Conservation (phyloP, 2,329 filamentous ascomycete species). For the Claviceps maximensis region DNA sequence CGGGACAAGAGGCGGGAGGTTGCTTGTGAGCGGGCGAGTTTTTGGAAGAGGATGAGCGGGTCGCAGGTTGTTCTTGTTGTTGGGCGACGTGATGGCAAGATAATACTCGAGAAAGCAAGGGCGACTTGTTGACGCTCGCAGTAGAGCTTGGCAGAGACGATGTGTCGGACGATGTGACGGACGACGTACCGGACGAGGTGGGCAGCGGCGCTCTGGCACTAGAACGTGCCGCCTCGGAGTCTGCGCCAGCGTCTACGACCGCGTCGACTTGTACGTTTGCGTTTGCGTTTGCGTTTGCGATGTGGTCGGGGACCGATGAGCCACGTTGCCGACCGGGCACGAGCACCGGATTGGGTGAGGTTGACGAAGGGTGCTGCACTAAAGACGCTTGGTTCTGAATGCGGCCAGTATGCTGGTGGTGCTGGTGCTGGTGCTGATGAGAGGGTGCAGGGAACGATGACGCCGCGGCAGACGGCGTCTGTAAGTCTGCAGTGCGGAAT, state of each 20-base stretch:
- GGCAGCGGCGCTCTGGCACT: neutral
- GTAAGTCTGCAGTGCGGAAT: conserved; percentile 39
- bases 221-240: neutral
- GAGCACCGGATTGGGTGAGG: conserved; percentile 16
- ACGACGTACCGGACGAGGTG: neutral
- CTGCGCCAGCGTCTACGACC: neutral
- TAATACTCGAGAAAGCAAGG: conserved; percentile 7
- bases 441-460: conserved; percentile 9
- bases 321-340: conserved; percentile 4
- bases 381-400: neutral
- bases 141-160: conserved; percentile 3
- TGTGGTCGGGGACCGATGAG: conserved; percentile 10
- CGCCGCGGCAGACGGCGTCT: conserved; percentile 14
- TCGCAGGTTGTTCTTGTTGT: neutral
- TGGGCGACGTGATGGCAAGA: conserved; percentile 3
- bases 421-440: conserved; percentile 8
- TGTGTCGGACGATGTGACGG: neutral
- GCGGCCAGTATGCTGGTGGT: conserved; percentile 6
- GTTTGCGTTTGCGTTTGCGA: conserved; percentile 9
- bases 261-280: conserved; percentile 5
- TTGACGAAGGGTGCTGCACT: conserved; percentile 9
- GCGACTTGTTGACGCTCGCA: conserved; percentile 1
- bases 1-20: conserved; percentile 7
- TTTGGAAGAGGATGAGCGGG: conserved; percentile 2
- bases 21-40: conserved; percentile 4